Conservation (phyloP, 495 filamentous ascomycete species). For the Thermochaetoides thermophila region DNA sequence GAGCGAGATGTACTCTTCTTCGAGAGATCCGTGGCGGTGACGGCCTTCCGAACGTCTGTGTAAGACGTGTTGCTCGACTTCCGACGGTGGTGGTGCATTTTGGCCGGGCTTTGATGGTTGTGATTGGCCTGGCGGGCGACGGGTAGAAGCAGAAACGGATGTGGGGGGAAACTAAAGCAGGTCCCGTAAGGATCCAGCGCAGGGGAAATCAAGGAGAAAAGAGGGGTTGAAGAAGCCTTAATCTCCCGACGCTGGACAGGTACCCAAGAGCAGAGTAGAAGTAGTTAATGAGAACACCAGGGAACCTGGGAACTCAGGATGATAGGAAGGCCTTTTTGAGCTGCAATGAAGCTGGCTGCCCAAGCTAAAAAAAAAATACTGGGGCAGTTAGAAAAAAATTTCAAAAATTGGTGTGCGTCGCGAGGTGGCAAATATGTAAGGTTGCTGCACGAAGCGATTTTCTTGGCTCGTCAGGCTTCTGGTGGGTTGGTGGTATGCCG, state of each 20-base stretch:
- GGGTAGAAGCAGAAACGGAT: conserved; percentile 2
- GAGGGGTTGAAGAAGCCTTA: neutral
- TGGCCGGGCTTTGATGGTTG: conserved; percentile 2
- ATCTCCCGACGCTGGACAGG: neutral
- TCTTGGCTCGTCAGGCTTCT: conserved; percentile 5
- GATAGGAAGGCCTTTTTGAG: no score
- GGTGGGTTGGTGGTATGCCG: neutral
- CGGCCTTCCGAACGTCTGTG: conserved; percentile 33
- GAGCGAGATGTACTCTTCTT: conserved; percentile 22
- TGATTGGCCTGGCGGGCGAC: conserved; percentile 14
- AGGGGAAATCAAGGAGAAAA: neutral
- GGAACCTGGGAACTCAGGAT: no score
- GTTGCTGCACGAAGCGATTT: conserved; percentile 16
- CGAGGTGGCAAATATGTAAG: conserved; percentile 21
- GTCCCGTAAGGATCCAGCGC: conserved; percentile 4
- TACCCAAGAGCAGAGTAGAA: no score
- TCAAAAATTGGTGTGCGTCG: conserved; percentile 5
- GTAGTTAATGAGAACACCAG: no score
- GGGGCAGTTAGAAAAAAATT: conserved; percentile 1
- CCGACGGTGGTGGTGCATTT: conserved; percentile 35
- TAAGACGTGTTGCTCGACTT: conserved; percentile 31
- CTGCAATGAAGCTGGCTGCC: neutral
- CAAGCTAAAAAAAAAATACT: neutral
- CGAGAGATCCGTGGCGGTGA: conserved; percentile 18
- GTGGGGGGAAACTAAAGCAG: conserved; percentile 8